These are phyloP conservation scores for Exserohilum turcica DNA, from an alignment of 2,329 filamentous ascomycete species.

Conservation along the genomic window DNA sequence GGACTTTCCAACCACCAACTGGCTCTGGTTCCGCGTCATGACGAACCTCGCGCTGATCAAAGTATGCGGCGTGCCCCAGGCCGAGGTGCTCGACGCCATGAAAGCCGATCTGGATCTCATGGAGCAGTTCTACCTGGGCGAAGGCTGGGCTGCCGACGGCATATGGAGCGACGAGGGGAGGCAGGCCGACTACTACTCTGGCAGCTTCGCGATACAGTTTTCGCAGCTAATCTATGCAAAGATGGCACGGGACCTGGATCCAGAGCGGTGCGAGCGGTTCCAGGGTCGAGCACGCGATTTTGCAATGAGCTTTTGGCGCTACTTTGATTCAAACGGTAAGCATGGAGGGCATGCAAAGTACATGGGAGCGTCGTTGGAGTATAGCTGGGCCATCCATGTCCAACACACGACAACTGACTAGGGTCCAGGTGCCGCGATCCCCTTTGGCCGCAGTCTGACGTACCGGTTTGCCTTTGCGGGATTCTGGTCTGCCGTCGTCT, in stretches of 20 bases:
- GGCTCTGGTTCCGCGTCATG: slow-evolving; percentile 61
- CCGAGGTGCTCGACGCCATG: slow-evolving; percentile 47
- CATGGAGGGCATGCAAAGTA: not conserved
- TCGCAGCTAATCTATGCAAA: slow-evolving; percentile 55
- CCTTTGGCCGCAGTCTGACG: slow-evolving; percentile 58
- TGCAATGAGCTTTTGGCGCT: slow-evolving; percentile 53
- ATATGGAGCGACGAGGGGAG: slow-evolving; percentile 47
- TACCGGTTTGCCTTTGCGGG: slow-evolving; percentile 59
- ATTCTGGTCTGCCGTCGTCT: slow-evolving; percentile 55
- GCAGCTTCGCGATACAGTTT: slow-evolving; percentile 61
- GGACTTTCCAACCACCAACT: slow-evolving; percentile 56
- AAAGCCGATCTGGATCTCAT: slow-evolving; percentile 51
- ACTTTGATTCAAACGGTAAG: slow-evolving; percentile 55
- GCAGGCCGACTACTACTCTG: slow-evolving; percentile 60
- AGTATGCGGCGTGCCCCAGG: slow-evolving; percentile 47
- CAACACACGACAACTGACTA: not conserved
- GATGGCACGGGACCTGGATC: slow-evolving; percentile 52
- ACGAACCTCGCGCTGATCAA: slow-evolving; percentile 55
- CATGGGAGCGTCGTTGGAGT: no score
- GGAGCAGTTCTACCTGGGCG: slow-evolving; percentile 53
- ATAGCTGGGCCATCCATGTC: no score
- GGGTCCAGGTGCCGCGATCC: slow-evolving; percentile 54
- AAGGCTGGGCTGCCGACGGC: slow-evolving; percentile 58
- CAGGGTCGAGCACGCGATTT: slow-evolving; percentile 51
- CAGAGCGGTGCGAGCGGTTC: slow-evolving; percentile 47